phyloP scores from a whole-genome alignment of 1,284 basidiomycete species.

The Moniliella sp. region DNA sequence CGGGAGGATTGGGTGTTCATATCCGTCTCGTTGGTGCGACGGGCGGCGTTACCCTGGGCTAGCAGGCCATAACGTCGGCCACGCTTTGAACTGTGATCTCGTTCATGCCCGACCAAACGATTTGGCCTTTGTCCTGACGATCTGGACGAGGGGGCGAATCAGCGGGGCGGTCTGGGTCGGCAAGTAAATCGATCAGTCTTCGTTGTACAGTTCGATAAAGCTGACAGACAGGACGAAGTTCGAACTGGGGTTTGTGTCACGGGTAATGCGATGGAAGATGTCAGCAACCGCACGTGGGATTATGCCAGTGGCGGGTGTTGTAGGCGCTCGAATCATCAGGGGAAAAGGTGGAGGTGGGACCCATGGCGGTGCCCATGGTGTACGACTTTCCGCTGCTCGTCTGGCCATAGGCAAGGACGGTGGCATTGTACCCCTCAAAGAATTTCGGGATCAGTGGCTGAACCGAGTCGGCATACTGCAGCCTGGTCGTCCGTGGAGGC shows the following conservation, averaged over 20 bases:
- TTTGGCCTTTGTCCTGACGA: slow-evolving; percentile 84
- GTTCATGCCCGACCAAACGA: slow-evolving; percentile 82
- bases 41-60: slow-evolving; percentile 58
- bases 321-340: slow-evolving; percentile 14
- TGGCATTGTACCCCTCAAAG: slow-evolving; percentile 87
- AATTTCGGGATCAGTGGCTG: slow-evolving; percentile 70
- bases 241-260: too few relatives aligned
- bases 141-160: slow-evolving; percentile 46
- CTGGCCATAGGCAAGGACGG: slow-evolving; percentile 90
- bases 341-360: slow-evolving; percentile 13
- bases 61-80: slow-evolving; percentile 73
- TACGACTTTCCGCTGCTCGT: slow-evolving; percentile 91
- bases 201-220: slow-evolving; percentile 82
- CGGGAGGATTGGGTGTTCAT: slow-evolving; percentile 97
- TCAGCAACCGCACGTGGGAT: slow-evolving; percentile 82
- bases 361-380: slow-evolving; percentile 48
- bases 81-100: slow-evolving; percentile 66
- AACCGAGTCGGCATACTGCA: slow-evolving; percentile 62
- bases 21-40: slow-evolving; percentile 85
- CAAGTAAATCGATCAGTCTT: slow-evolving; percentile 38
- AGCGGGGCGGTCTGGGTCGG: too few relatives aligned
- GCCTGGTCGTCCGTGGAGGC: slow-evolving; percentile 59
- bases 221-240: too few relatives aligned
- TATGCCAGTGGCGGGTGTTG: slow-evolving; percentile 58
- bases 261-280: slow-evolving; percentile 50